Conservation (phyloP, 768 basidiomycete species). For the Pulveroboletus sp. region DNA sequence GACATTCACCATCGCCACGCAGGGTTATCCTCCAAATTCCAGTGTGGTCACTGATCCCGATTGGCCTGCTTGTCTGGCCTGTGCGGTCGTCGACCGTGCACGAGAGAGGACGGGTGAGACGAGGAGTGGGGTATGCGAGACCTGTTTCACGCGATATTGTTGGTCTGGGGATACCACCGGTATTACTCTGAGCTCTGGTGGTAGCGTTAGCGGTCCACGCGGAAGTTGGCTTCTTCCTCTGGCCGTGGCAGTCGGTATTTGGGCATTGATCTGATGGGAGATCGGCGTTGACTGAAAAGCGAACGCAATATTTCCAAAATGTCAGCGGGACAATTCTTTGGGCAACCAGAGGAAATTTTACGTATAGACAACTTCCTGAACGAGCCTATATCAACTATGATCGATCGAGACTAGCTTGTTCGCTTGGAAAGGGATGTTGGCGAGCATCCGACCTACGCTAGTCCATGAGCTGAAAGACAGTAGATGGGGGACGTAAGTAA, state of each 20-base stretch:
- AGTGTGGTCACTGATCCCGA: conserved; percentile 32
- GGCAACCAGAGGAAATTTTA: conserved; percentile 4
- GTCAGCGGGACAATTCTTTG: not conserved
- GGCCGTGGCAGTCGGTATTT: conserved; percentile 8
- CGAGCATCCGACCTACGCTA: not conserved
- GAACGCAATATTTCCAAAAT: conserved; percentile 10
- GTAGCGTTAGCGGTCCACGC: not conserved
- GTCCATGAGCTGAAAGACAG: conserved; percentile 3
- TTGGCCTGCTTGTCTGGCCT: conserved; percentile 49
- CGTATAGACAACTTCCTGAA: conserved; percentile 1
- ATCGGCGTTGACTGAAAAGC: not conserved
- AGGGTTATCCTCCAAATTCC: conserved; percentile 34
- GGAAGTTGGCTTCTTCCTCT: conserved; percentile 4
- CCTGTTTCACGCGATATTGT: conserved; percentile 32
- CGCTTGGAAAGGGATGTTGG: conserved; percentile 7
- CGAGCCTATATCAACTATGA: conserved; percentile 6
- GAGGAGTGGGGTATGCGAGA: conserved; percentile 29
- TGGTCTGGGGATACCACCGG: conserved; percentile 18
- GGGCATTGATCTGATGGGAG: conserved; percentile 16
- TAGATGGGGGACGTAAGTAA: not conserved
- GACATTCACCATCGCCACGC: conserved; percentile 39
- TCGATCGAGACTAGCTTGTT: conserved; percentile 2
- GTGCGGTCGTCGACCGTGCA: conserved; percentile 47
- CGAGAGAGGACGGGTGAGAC: conserved; percentile 23
- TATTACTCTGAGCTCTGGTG: not conserved